Evolutionary conservation across 2,329 filamentous ascomycete genomes (phyloP).

Genomic region (Phialophora expanda): DNA sequence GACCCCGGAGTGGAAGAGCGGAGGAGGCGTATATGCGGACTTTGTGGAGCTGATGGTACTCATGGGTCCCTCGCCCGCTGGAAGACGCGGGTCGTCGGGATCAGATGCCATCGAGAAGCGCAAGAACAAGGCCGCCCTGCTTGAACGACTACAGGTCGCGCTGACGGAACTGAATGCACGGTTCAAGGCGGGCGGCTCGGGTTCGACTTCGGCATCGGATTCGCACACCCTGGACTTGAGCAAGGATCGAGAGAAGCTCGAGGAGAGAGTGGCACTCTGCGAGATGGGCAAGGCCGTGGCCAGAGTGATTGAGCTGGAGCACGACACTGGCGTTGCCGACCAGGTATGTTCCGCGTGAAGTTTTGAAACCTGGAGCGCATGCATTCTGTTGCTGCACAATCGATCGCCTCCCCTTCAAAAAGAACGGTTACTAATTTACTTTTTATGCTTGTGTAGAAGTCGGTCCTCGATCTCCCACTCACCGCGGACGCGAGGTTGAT

Average conservation of each 20-base stretch:
- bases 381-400: not conserved
- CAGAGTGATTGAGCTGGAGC: conserved; percentile 44
- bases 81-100: conserved; percentile 43
- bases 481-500: conserved; percentile 74
- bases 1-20: conserved; percentile 71
- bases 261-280: conserved; percentile 74
- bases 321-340: conserved; percentile 19
- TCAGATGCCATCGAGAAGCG: conserved; percentile 49
- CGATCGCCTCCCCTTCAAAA: too few relatives aligned
- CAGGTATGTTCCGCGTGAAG: conserved; percentile 25
- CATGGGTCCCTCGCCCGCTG: conserved; percentile 45
- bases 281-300: conserved; percentile 81
- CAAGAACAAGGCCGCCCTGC: conserved; percentile 42
- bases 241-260: conserved; percentile 58
- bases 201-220: not conserved
- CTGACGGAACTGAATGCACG: conserved; percentile 51
- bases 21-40: conserved; percentile 82
- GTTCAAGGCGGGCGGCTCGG: conserved; percentile 55
- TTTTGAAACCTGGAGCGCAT: not conserved
- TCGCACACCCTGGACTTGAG: conserved; percentile 51
- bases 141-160: conserved; percentile 56
- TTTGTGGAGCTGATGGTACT: conserved; percentile 59
- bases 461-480: conserved; percentile 54
- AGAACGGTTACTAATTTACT: conserved; percentile 3
- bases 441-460: conserved; percentile 46